Conservation (phyloP, 345 rosid species). For the Ceriops tagal region DNA sequence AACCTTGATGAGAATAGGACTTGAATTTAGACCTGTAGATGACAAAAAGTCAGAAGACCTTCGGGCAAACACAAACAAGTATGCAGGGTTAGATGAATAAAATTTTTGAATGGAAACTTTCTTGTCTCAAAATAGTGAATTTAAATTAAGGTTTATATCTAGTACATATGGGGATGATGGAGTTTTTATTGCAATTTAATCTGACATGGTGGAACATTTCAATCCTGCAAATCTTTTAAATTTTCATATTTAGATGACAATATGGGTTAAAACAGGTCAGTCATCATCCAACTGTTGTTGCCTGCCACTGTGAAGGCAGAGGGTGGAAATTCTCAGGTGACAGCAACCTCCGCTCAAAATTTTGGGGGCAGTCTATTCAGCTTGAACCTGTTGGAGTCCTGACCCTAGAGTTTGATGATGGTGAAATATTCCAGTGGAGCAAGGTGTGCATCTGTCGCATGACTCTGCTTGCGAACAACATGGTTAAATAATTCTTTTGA, state of each 20-base stretch:
- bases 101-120: too few relatives aligned
- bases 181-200: not conserved
- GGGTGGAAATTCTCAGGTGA: slow-evolving; percentile 99
- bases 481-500: slow-evolving; percentile 1
- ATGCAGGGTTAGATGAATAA: too few relatives aligned
- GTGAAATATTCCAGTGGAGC: slow-evolving; percentile 93
- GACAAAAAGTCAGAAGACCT: too few relatives aligned
- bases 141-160: too few relatives aligned
- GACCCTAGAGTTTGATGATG: slow-evolving; percentile 90
- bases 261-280: slow-evolving; percentile 64
- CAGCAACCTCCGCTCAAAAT: slow-evolving; percentile 83
- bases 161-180: not conserved
- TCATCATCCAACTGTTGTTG: slow-evolving; percentile 95
- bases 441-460: slow-evolving; percentile 47
- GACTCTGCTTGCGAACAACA: slow-evolving; percentile 3
- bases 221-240: not conserved
- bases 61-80: too few relatives aligned
- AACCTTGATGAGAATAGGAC: too few relatives aligned
- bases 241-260: not conserved
- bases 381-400: slow-evolving; percentile 88
- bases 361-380: slow-evolving; percentile 98
- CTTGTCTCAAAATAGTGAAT: too few relatives aligned
- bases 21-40: too few relatives aligned
- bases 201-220: too few relatives aligned
- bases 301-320: slow-evolving; percentile 96